phyloP scores from a whole-genome alignment of 345 rosid species.

The Barbarea vulgaris region DNA sequence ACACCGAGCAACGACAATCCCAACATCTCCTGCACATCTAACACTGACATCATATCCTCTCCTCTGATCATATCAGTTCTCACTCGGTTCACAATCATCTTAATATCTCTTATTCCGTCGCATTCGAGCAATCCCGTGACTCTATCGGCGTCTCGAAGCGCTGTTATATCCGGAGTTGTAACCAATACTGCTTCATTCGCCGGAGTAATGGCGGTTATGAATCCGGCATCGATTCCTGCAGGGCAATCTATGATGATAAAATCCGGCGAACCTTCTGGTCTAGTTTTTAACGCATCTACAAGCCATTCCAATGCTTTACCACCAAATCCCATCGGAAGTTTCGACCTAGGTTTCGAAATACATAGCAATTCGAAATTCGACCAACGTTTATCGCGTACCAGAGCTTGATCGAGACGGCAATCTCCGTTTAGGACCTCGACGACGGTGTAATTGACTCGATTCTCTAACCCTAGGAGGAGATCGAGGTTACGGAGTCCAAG shows the following conservation, averaged over 20 bases:
- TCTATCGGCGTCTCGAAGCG: constrained; percentile 85
- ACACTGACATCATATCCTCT: constrained; percentile 98
- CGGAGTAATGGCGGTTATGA: constrained; percentile 95
- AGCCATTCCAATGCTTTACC: constrained; percentile 92
- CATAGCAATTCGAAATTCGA: constrained; percentile 90
- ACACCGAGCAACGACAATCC: constrained; percentile 80
- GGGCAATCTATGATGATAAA: constrained; percentile 91
- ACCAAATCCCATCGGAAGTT: constrained; percentile 90
- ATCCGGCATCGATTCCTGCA: constrained; percentile 98
- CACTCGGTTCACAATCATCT: constrained; percentile 91
- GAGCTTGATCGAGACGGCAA: constrained; percentile 92
- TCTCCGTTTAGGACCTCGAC: constrained; percentile 92
- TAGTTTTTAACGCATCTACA: constrained; percentile 72
- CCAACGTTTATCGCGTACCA: constrained; percentile 95
- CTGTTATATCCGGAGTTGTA: constrained; percentile 90
- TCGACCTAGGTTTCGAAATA: constrained; percentile 92
- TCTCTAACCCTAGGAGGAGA: constrained; percentile 91
- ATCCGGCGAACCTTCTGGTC: constrained; percentile 78
- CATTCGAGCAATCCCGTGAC: constrained; percentile 87
- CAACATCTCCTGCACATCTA: constrained; percentile 93
- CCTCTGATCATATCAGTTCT: constrained; percentile 98
- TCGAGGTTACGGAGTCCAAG: constrained; percentile 95
- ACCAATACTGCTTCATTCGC: constrained; percentile 90
- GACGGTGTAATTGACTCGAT: constrained; percentile 90
- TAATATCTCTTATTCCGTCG: constrained; percentile 90